phyloP scores from a whole-genome alignment of 176 grass and related monocot genomes.

The Oryza brachyantha region DNA sequence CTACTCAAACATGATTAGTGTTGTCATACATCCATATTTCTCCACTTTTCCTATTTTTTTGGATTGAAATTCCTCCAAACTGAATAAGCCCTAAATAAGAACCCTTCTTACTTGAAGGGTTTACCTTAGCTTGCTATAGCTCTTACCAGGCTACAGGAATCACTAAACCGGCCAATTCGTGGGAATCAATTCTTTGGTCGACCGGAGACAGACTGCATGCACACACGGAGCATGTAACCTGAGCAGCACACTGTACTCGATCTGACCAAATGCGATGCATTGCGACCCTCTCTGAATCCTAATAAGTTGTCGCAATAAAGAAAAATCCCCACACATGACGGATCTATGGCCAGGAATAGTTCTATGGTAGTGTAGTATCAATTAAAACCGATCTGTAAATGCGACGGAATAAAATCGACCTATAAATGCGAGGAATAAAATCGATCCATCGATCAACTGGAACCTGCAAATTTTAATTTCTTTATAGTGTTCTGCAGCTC shows the following conservation, averaged over 20 bases:
- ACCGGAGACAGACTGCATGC: conserved; percentile 25
- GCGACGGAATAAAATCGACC: neutral
- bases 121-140: neutral
- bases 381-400: conserved; percentile 19
- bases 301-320: conserved; percentile 17
- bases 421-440: conserved; percentile 28
- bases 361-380: too few species aligned
- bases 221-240: conserved; percentile 6
- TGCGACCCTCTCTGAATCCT: neutral
- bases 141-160: neutral
- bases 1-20: too few species aligned
- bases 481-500: neutral
- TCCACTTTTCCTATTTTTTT: too few species aligned
- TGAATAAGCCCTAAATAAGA: too few species aligned
- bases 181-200: neutral
- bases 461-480: neutral
- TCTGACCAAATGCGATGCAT: conserved; percentile 2
- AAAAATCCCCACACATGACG: neutral
- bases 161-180: neutral
- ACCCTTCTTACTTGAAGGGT: too few species aligned
- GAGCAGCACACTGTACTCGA: neutral
- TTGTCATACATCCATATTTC: too few species aligned
- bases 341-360: neutral
- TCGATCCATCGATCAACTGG: neutral
- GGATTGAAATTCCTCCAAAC: too few species aligned